Percentiles rank a stretch among this genome's conserved stretches.
These are phyloP conservation scores for Tephrocybe sp. DNA, from an alignment of 768 basidiomycete species.

Conservation along the genomic window DNA sequence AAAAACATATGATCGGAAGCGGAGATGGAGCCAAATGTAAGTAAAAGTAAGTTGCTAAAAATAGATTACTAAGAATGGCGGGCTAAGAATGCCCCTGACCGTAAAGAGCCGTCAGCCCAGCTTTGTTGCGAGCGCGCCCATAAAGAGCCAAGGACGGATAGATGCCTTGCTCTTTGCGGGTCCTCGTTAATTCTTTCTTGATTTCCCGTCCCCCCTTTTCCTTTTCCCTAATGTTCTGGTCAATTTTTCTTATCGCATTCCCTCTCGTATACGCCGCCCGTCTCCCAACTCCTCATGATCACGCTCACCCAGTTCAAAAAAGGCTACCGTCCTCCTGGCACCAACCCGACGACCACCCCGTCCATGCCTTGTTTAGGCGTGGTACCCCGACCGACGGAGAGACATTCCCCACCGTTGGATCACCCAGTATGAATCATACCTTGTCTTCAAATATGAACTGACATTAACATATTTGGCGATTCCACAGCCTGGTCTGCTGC, in stretches of 20 bases:
- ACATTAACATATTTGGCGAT: constrained; percentile 1
- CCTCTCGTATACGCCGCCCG: constrained; percentile 23
- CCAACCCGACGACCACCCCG: constrained; percentile 60
- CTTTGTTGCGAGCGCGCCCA: not conserved
- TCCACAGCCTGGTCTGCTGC: constrained; percentile 57
- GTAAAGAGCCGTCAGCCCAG: not conserved
- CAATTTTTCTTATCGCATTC: constrained; percentile 23
- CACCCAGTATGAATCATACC: constrained; percentile 44
- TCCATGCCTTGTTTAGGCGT: constrained; percentile 63
- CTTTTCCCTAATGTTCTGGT: constrained; percentile 21
- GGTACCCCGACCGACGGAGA: constrained; percentile 43
- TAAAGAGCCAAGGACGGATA: not conserved
- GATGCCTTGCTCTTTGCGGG: not conserved
- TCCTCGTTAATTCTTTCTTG: not conserved
- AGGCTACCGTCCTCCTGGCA: constrained; percentile 53
- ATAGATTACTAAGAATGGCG: not conserved
- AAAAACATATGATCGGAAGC: no score
- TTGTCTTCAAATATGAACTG: not conserved
- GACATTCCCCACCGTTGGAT: constrained; percentile 56
- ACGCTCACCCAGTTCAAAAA: constrained; percentile 26
- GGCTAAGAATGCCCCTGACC: not conserved
- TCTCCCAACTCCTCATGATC: constrained; percentile 24
- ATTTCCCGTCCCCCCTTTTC: not conserved
- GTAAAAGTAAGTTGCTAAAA: no score
- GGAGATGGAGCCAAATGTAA: no score